phyloP scores from a whole-genome alignment of 352 stramenopile species.

The Phytophthora podocarpi region DNA sequence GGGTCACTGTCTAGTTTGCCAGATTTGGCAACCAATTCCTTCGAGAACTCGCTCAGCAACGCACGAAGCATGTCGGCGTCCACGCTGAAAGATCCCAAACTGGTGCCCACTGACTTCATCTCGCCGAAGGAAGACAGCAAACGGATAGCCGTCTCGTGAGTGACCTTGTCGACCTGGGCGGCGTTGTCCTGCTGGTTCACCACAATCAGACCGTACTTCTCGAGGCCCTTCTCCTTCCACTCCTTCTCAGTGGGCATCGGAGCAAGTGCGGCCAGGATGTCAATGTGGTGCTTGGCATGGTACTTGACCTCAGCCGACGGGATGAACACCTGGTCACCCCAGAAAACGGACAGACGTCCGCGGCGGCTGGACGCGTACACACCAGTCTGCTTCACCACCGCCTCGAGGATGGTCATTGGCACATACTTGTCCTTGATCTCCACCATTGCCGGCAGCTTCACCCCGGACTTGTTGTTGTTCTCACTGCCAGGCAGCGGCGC shows the following conservation, averaged over 20 bases:
- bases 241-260: slow-evolving; percentile 93
- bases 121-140: slow-evolving; percentile 94
- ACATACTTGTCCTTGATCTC: slow-evolving; percentile 86
- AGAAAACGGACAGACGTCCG: slow-evolving; percentile 97
- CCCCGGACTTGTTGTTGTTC: slow-evolving; percentile 99
- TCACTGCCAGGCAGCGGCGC: slow-evolving; percentile 96
- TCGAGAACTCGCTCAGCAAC: slow-evolving; percentile 93
- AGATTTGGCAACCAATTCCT: slow-evolving; percentile 89
- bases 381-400: slow-evolving; percentile 97
- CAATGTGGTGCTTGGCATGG: slow-evolving; percentile 94
- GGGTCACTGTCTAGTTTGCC: slow-evolving; percentile 98
- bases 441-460: slow-evolving; percentile 96
- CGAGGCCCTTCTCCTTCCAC: slow-evolving; percentile 95
- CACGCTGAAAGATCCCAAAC: slow-evolving; percentile 96
- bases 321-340: slow-evolving; percentile 99
- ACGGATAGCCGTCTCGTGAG: slow-evolving; percentile 94
- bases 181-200: slow-evolving; percentile 93
- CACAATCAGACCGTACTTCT: slow-evolving; percentile 99
- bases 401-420: slow-evolving; percentile 97
- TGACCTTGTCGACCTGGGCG: slow-evolving; percentile 98
- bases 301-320: slow-evolving; percentile 93
- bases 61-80: slow-evolving; percentile 92
- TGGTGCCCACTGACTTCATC: slow-evolving; percentile 95
- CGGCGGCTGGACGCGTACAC: slow-evolving; percentile 95
- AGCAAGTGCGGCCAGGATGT: slow-evolving; percentile 96